Base-by-base conservation (phyloP, 768 basidiomycete genomes). In the Megacollybia marginata region DNA sequence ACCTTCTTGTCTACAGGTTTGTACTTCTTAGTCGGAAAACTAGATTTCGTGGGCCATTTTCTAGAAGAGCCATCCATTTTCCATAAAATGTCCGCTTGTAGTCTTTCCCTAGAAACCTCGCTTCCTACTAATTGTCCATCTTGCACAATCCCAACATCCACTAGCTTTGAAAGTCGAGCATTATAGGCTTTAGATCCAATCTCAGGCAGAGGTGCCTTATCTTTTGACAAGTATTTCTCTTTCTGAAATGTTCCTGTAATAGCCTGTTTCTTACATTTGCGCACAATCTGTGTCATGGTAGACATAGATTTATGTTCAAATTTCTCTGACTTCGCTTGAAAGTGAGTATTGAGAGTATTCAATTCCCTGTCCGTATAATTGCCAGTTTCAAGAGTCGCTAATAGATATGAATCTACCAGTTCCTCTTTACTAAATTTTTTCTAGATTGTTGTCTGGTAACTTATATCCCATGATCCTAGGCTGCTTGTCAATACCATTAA, bases 1-100 rank as follows among this genome's bases (percentile, higher is more conserved):
- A 60, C 53, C 31, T 60, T 57, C 44, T 50, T 33, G 6, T 34
- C 57, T 1, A 60, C 55, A 18, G 55, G 57, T 42, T 60, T 60
- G 43, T 60, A 60, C 33, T 60, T n/a, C n/a, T n/a, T n/a, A n/a
- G n/a, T n/a, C n/a, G n/a, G n/a, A 42, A 54, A 48, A 2, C 33
- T 46, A 3, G 23, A 28, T 28, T 28, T 28, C 23, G 6, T 6
- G 2, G 23, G 31, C 28, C 23, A 36, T 51, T 33, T 50, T 42
- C 20, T 16, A 18, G 18, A 50, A 44, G 43, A 18, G n/a, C n/a
- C n/a, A n/a, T n/a, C n/a, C n/a, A n/a, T n/a, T n/a, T n/a, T n/a
- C 18, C 11, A 15, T 43, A 2, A 3, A 12, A 13, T 43, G 13
- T 23, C 44, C 3, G 20, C 31, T 23, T 44, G 15, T 20, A 43